phyloP scores from a whole-genome alignment of 2,329 filamentous ascomycete genomes.

The Lomentospora prolificans region DNA sequence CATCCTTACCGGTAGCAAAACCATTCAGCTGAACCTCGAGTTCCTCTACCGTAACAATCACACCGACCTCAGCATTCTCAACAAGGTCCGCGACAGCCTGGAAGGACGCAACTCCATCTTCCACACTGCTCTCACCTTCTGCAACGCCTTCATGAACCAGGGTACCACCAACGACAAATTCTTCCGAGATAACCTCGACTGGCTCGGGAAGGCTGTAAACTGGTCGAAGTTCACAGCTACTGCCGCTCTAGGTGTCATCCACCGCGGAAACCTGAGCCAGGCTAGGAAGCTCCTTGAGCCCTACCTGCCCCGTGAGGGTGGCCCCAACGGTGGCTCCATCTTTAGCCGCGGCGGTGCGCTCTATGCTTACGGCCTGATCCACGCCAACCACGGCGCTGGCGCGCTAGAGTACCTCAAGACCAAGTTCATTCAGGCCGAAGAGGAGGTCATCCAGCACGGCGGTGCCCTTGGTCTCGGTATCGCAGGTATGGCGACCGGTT shows the following conservation, averaged over 20 bases:
- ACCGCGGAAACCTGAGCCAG: conserved; percentile 88
- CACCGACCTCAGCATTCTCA: conserved; percentile 82
- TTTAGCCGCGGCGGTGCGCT: conserved; percentile 95
- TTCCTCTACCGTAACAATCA: conserved; percentile 95
- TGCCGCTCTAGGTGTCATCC: conserved; percentile 90
- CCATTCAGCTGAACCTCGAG: conserved; percentile 88
- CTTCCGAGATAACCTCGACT: conserved; percentile 95
- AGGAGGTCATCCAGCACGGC: conserved; percentile 95
- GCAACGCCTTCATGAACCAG: conserved; percentile 98
- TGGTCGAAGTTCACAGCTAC: conserved; percentile 99
- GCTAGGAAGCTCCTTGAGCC: conserved; percentile 89
- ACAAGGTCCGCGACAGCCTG: conserved; percentile 91
- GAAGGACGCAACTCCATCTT: conserved; percentile 97
- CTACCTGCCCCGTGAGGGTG: conserved; percentile 73
- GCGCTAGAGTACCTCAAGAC: conserved; percentile 71
- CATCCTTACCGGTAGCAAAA: conserved; percentile 79
- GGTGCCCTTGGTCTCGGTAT: conserved; percentile 92
- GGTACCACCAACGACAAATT: conserved; percentile 98
- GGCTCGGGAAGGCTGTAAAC: conserved; percentile 96
- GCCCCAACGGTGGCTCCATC: conserved; percentile 70
- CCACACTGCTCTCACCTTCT: conserved; percentile 93
- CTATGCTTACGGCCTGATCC: conserved; percentile 91
- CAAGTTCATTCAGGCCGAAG: conserved; percentile 65
- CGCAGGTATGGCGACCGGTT: conserved; percentile 93
- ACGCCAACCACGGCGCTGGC: conserved; percentile 91